Percentiles rank a stretch among this genome's conserved stretches.
Conservation (phyloP, 768 basidiomycete species). For the Gloeophyllum trabeum region DNA sequence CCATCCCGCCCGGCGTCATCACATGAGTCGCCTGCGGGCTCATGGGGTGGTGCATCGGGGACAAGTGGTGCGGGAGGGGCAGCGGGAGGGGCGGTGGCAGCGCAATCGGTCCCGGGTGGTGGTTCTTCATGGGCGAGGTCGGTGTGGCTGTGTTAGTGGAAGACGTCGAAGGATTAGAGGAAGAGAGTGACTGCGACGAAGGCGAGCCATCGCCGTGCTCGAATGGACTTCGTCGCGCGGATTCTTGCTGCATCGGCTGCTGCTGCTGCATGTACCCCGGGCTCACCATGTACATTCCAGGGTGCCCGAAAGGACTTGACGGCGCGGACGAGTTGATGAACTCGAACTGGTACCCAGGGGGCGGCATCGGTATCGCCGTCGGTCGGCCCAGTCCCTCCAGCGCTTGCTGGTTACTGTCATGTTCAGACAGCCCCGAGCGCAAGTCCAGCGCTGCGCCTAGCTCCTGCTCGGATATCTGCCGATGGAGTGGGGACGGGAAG, state of each 20-base stretch:
- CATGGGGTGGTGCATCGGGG: slow-evolving; percentile 23
- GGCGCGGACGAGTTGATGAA: slow-evolving; percentile 28
- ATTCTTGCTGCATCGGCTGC: slow-evolving; percentile 1
- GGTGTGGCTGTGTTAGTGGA: neutral
- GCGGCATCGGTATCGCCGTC: slow-evolving; percentile 11
- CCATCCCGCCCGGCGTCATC: slow-evolving; percentile 15
- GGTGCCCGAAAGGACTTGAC: slow-evolving; percentile 23
- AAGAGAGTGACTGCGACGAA: neutral
- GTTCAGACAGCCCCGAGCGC: too few relatives aligned
- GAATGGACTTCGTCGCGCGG: slow-evolving; percentile 7
- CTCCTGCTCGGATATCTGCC: too few relatives aligned
- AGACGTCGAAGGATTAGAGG: neutral
- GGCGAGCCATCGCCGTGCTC: slow-evolving; percentile 4
- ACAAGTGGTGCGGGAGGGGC: slow-evolving; percentile 18
- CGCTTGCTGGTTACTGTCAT: too few relatives aligned
- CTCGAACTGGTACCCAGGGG: slow-evolving; percentile 23
- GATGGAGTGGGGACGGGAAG: too few relatives aligned
- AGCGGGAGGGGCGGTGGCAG: slow-evolving; percentile 53
- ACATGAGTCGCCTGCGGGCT: slow-evolving; percentile 11
- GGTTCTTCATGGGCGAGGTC: too few relatives aligned
- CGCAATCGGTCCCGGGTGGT: slow-evolving; percentile 62
- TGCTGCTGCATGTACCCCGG: too few relatives aligned
- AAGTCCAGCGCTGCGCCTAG: too few relatives aligned
- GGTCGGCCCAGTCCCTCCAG: too few relatives aligned
- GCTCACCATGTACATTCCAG: slow-evolving; percentile 7